A percentile compares a stretch with the other conserved stretches of the same genome.
These are phyloP conservation scores for Protostelium mycophagum DNA, from an alignment of 78 protist genomes.

Conservation along the genomic window DNA sequence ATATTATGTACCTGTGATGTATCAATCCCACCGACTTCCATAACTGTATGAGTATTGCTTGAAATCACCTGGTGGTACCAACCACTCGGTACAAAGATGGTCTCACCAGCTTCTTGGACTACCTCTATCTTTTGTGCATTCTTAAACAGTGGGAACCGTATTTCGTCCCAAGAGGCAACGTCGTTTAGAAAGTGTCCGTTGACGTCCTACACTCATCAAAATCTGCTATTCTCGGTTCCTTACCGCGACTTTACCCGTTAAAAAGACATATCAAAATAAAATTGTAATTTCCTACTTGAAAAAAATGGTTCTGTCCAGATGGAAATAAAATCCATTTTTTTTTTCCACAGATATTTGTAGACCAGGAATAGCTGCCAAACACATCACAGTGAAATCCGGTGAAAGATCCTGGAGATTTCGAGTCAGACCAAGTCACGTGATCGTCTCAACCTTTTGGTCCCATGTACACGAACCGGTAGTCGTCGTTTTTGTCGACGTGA, in stretches of 20 bases:
- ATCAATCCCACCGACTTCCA: no score
- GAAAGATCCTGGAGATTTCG: not conserved
- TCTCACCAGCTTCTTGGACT: not conserved
- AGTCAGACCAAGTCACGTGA: no score
- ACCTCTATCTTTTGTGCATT: not conserved
- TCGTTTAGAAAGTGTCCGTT: not conserved
- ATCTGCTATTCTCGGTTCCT: not conserved
- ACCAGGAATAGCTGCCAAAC: conserved; percentile 3
- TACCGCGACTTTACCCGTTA: no score
- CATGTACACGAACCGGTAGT: not conserved
- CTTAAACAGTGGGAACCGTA: not conserved
- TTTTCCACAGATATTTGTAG: not conserved
- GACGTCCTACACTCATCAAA: not conserved
- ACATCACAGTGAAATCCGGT: conserved; percentile 5
- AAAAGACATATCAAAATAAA: no score
- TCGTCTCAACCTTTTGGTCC: no score
- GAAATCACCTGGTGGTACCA: conserved; percentile 7
- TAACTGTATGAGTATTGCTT: no score
- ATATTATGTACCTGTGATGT: not conserved
- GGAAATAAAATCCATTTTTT: not conserved
- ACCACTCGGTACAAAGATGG: conserved; percentile 2
- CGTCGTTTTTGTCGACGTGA: not conserved
- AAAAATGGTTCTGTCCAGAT: no score
- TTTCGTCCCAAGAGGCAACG: not conserved
- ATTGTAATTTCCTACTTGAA: no score